Conservation (phyloP, 306 rosid genomes). For the Cucurbita argyrosperma region DNA sequence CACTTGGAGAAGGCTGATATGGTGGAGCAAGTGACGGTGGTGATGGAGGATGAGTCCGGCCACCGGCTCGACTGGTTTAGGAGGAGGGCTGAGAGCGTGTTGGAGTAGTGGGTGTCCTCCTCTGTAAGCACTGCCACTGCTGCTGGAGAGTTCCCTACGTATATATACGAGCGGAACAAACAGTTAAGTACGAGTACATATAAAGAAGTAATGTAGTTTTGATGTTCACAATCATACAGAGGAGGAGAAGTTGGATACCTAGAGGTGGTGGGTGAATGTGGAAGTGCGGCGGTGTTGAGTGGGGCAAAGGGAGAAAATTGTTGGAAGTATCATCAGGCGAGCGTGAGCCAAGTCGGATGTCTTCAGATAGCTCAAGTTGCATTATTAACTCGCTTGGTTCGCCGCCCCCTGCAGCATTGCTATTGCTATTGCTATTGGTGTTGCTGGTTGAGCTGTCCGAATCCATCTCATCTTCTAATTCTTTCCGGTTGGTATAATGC, state of each 20-base stretch:
- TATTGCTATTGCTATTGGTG: neutral
- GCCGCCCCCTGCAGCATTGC: conserved; percentile 1
- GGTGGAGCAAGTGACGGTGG: conserved; percentile 19
- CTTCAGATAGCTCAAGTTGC: conserved; percentile 76
- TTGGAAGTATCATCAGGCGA: conserved; percentile 62
- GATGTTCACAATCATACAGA: neutral
- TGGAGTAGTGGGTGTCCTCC: conserved; percentile 72
- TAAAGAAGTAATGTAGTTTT: neutral
- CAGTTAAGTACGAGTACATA: neutral
- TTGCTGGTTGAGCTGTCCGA: conserved; percentile 2
- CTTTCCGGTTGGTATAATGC: conserved; percentile 13
- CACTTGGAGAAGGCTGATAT: conserved; percentile 60
- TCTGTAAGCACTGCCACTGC: conserved; percentile 52
- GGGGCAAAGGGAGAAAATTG: conserved; percentile 37
- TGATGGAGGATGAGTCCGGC: conserved; percentile 22
- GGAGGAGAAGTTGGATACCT: conserved; percentile 20
- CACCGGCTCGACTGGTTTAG: conserved; percentile 20
- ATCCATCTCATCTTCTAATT: conserved; percentile 26
- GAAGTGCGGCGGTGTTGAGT: conserved; percentile 13
- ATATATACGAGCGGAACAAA: neutral
- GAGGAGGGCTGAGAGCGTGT: conserved; percentile 61
- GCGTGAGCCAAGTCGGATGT: conserved; percentile 55
- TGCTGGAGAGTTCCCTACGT: conserved; percentile 2
- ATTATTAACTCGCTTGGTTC: conserved; percentile 65
- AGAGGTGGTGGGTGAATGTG: conserved; percentile 26